A percentile compares a stretch with the other conserved stretches of the same genome.
phyloP scores from a whole-genome alignment of 2,329 filamentous ascomycete genomes.

The Erysiphe pulchra region DNA sequence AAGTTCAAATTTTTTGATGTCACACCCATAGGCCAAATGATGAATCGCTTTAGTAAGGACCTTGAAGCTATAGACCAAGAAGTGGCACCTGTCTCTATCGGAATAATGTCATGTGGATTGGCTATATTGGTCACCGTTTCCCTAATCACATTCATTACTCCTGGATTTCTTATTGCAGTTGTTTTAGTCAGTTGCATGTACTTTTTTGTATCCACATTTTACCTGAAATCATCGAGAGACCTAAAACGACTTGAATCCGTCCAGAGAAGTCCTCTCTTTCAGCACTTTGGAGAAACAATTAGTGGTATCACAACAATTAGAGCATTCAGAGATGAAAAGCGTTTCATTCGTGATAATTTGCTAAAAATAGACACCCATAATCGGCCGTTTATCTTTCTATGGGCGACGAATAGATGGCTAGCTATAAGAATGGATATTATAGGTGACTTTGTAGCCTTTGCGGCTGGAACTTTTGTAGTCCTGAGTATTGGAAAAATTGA shows the following conservation, averaged over 20 bases:
- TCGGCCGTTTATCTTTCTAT: constrained; percentile 84
- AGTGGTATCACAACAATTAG: constrained; percentile 90
- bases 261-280: constrained; percentile 81
- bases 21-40: constrained; percentile 81
- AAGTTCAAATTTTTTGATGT: constrained; percentile 97
- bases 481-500: constrained; percentile 61
- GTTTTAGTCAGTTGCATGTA: constrained; percentile 68
- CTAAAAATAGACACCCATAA: constrained; percentile 70
- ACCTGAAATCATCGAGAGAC: constrained; percentile 79
- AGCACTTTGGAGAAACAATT: constrained; percentile 91
- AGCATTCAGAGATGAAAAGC: constrained; percentile 78
- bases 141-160: constrained; percentile 71
- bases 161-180: constrained; percentile 68
- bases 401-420: constrained; percentile 93
- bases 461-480: constrained; percentile 76
- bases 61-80: constrained; percentile 89
- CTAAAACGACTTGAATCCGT: constrained; percentile 87
- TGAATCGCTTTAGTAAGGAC: constrained; percentile 98
- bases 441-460: constrained; percentile 80
- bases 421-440: constrained; percentile 76
- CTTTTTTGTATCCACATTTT: constrained; percentile 61
- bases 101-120: constrained; percentile 36
- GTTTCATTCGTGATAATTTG: constrained; percentile 84
- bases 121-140: constrained; percentile 61
- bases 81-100: constrained; percentile 73